Conservation (phyloP, 2,329 filamentous ascomycete species). For the Arthrobotrys musiformis region DNA sequence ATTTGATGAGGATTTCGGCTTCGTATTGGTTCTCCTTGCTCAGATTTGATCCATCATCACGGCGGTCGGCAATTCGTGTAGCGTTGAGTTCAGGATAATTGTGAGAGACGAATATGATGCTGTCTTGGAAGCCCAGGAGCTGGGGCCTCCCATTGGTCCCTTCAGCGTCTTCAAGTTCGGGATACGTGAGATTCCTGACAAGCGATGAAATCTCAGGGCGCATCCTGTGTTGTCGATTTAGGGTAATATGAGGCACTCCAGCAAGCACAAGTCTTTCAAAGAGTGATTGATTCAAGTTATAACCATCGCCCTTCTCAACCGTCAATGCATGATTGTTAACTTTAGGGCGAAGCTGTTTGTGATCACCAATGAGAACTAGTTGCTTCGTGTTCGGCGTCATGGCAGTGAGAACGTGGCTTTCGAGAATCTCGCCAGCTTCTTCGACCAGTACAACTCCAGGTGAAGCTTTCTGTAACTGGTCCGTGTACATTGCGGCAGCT, state of each 20-base stretch:
- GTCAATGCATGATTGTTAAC: slow-evolving; percentile 71
- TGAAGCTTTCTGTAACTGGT: slow-evolving; percentile 67
- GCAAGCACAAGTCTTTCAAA: slow-evolving; percentile 74
- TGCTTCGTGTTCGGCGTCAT: slow-evolving; percentile 70
- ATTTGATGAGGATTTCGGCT: slow-evolving; percentile 73
- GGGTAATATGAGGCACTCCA: slow-evolving; percentile 68
- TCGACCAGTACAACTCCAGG: slow-evolving; percentile 75
- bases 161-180: slow-evolving; percentile 69
- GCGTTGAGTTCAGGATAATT: slow-evolving; percentile 67
- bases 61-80: slow-evolving; percentile 65
- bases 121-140: slow-evolving; percentile 70
- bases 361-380: slow-evolving; percentile 77
- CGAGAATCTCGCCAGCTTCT: slow-evolving; percentile 78
- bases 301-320: slow-evolving; percentile 74
- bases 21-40: slow-evolving; percentile 75
- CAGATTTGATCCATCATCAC: slow-evolving; percentile 66
- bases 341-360: slow-evolving; percentile 77
- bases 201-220: slow-evolving; percentile 74
- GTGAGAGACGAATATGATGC: slow-evolving; percentile 75
- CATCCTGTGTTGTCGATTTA: slow-evolving; percentile 75
- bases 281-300: slow-evolving; percentile 74
- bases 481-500: slow-evolving; percentile 72
- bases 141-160: slow-evolving; percentile 66
- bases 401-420: slow-evolving; percentile 73
- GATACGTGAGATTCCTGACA: slow-evolving; percentile 71